phyloP scores from a whole-genome alignment of 139 green algal species.

The Mesostigma viride region DNA sequence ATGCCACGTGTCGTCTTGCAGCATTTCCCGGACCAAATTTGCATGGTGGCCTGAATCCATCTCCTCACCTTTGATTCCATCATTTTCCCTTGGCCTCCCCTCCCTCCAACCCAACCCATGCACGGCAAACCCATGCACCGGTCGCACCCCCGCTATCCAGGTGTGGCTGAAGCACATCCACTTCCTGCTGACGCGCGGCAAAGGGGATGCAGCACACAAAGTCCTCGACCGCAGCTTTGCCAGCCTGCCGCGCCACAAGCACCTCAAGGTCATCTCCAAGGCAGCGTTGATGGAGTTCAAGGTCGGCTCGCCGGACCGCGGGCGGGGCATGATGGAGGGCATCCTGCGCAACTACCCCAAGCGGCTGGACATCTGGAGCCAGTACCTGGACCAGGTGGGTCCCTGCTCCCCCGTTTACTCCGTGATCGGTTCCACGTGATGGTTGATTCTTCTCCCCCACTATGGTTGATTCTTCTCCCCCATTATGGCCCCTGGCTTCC shows the following conservation, averaged over 20 bases:
- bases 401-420: not conserved
- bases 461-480: no score
- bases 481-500: no score
- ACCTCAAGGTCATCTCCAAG: constrained; percentile 73
- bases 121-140: no score
- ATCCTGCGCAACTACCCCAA: constrained; percentile 84
- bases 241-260: constrained; percentile 74
- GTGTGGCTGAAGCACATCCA: constrained; percentile 62
- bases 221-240: constrained; percentile 58
- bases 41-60: no score
- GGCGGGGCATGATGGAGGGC: constrained; percentile 71
- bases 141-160: no score
- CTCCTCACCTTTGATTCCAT: no score
- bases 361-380: constrained; percentile 85
- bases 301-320: constrained; percentile 29
- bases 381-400: constrained; percentile 83
- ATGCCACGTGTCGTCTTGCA: no score
- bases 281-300: constrained; percentile 77
- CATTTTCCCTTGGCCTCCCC: no score
- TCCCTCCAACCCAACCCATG: no score
- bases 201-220: constrained; percentile 30
- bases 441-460: not conserved
- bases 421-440: not conserved
- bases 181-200: constrained; percentile 34
- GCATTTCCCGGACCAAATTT: no score